Base-by-base conservation (phyloP, 225 moss, liverwort and hornwort species). In the Bryoerythrophyllum caledonicum region DNA sequence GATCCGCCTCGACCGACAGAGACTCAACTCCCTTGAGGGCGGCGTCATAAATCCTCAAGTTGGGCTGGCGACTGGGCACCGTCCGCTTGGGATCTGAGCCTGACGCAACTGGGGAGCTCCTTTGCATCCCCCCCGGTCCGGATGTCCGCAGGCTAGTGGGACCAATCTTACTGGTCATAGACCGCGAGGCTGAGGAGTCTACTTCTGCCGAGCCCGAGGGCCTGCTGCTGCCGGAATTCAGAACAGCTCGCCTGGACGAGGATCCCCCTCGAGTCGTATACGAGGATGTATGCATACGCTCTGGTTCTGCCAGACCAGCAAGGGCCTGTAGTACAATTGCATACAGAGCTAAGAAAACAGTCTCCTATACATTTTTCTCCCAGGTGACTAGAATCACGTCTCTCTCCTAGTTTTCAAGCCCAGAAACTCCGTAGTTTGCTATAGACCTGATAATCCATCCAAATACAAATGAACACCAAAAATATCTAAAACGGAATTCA, bases 71-170 rank as follows among this genome's bases (percentile, higher is more conserved):
- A 71, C 79, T 86, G 81, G 90, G 81, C 86, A 94, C 84, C 91
- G 90, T 91, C 89, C 90, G 89, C 86, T 94, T 94, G 80, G 94
- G 94, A 79, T 94, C 94, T 71, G 90, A 73, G 78, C 48, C 48
- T 49, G 94, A 87, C 65, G 90, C 79, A 60, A 92, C 82, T 41
- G 92, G 90, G 59, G 92, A 94, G 79, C 92, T 86, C 51, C 92
- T 90, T 68, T 92, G 94, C 86, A 89, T 86, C 74, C 88, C 79
- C 74, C 88, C 79, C 61, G 94, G 82, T 16, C 72, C 79, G 65
- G 94, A 83, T 20, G 90, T 86, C 67, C 92, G 90, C 78, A 94
- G 87, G 80, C 94, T 94, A 82, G 87, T 89, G 23, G 94, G 87
- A 70, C 84, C 94, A 84, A 92, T 86, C 86, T 94, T 94, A 75